Percentiles rank a stretch among this genome's conserved stretches.
Conservation (phyloP, 257 asterid species). For the Gentiana dahurica region DNA sequence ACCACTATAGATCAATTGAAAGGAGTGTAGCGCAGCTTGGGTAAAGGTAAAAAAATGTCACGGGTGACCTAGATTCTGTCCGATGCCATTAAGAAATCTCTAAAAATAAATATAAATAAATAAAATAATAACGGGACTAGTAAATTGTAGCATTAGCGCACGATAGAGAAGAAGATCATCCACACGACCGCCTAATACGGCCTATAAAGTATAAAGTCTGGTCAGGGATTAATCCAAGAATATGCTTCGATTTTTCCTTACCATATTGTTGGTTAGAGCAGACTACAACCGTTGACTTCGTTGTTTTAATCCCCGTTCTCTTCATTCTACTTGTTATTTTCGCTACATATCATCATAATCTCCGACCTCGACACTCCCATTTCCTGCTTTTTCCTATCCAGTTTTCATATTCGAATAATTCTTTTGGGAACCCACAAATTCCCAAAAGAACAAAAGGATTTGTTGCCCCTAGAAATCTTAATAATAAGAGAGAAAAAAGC, state of each 20-base stretch:
- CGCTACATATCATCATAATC: background rate
- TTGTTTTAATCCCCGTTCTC: background rate
- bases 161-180: no score
- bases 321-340: no score
- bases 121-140: no score
- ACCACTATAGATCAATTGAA: no score
- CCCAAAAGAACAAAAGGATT: background rate
- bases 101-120: no score
- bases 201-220: no score
- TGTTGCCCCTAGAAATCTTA: background rate
- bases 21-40: no score
- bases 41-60: no score
- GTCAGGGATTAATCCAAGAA: conserved; percentile 5
- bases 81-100: no score
- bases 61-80: no score
- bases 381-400: background rate
- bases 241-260: conserved; percentile 6
- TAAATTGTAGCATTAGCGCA: no score
- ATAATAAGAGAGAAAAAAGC: background rate
- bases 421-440: background rate
- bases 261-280: background rate
- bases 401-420: background rate
- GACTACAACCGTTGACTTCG: conserved; percentile 7
- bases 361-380: background rate
- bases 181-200: no score